These are phyloP conservation scores for sorghum (Sorghum bicolor) DNA, from an alignment of 176 grass and related monocot species.

Conservation along the genomic window Sorghum_bicolor_NCBIv3 NC_012870.2:13621001-13621500, in stretches of 20 bases:
- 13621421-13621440: background rate
- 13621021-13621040: background rate
- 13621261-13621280: constrained; percentile 27
- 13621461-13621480: too few species aligned
- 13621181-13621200: background rate
- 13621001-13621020: background rate
- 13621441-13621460: background rate
- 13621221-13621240: constrained; percentile 41
- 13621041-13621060: background rate
- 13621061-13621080: background rate
- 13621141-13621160: constrained; percentile 27
- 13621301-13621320: background rate
- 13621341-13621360: background rate
- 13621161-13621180: constrained; percentile 39
- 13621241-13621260: constrained; percentile 25
- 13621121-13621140: constrained; percentile 1
- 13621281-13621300: constrained; percentile 11
- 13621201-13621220: background rate
- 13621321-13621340: background rate
- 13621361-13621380: background rate
- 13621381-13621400: constrained; percentile 11
- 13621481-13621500: too few species aligned
- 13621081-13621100: background rate
- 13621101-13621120: too few species aligned
- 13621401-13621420: constrained; percentile 26